These are phyloP conservation scores for Oryza coarctata DNA, from an alignment of 176 grass and related monocot genomes.

Conservation along the genomic window DNA sequence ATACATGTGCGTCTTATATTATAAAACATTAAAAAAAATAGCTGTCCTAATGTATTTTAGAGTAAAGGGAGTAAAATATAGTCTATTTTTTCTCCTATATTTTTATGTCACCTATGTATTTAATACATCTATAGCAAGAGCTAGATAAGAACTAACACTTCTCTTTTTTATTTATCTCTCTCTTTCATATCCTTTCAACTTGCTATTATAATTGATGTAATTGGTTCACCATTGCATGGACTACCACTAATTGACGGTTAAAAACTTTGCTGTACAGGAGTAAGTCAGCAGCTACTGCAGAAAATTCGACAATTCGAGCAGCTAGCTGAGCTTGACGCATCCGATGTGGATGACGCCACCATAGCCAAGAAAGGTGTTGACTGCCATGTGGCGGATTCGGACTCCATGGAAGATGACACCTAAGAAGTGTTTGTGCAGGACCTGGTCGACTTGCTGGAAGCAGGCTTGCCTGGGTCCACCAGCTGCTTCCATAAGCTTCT, in stretches of 20 bases:
- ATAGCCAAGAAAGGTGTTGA: slow-evolving; percentile 16
- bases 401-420: background rate
- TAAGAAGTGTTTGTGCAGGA: background rate
- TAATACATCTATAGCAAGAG: no score
- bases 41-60: no score
- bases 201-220: no score
- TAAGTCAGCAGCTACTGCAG: slow-evolving; percentile 50
- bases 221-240: background rate
- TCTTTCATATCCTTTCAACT: no score
- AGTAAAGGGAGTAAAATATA: no score
- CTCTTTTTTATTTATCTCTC: no score
- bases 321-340: slow-evolving; percentile 57
- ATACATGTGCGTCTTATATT: no score
- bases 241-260: background rate
- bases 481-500: slow-evolving; percentile 49
- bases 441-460: slow-evolving; percentile 32
- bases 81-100: no score
- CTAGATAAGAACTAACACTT: no score
- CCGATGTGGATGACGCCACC: slow-evolving; percentile 42
- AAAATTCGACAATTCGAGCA: slow-evolving; percentile 73
- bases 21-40: no score
- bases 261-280: slow-evolving; percentile 38
- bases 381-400: slow-evolving; percentile 14
- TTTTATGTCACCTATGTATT: no score
- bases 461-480: background rate